Base-by-base conservation (phyloP, 1,284 basidiomycete species). In the Coriolopsis trogii region DNA sequence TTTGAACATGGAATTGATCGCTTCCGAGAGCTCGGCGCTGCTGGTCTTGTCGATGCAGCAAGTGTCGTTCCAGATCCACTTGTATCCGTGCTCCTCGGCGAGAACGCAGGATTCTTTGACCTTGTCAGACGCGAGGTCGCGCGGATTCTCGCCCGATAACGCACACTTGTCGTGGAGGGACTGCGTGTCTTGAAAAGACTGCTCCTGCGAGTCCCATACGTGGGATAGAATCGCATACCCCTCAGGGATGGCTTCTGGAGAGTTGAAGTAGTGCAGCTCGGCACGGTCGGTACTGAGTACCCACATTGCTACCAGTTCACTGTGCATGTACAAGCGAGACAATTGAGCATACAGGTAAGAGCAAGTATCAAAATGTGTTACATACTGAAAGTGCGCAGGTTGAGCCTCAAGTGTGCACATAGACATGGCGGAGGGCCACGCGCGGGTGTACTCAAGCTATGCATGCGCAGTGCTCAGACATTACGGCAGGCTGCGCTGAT, bases 11-110 rank as follows among this genome's bases (percentile, higher is more conserved):
- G 46, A 41, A 26, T 48, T 48, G 40, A 48, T 41, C 3, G 46
- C 46, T 18, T 48, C 46, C n/a, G 29, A 24, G 16, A 48, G 18
- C 39, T 41, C 47, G 7, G 47, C 33, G 31, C 40, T 42, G 41
- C 47, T 49, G 1, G 41, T 29, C 26, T 49, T 49, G 47, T 49
- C 47, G 40, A 49, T 49, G 33, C 47, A 49, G 41, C 33, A 49
- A 18, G 41, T 34, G 47, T 48, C 46, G 16, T 33, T 29, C 46
- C 46, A 48, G 31, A 48, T n/a, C 26, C 24, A 41, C 8, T 16
- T 16, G 31, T 41, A 36, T 9, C 46, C 46, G 25, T 48, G 26
- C 2, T 6, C 12, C n/a, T 18, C 24, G 3, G 46, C 46, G 16
- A 48, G 12, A 16, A 12, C 18, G 39, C 46, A 48, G 8, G 39